Evolutionary conservation across 2,329 filamentous ascomycete genomes (phyloP).

Genomic region (Penicillium hordei): DNA sequence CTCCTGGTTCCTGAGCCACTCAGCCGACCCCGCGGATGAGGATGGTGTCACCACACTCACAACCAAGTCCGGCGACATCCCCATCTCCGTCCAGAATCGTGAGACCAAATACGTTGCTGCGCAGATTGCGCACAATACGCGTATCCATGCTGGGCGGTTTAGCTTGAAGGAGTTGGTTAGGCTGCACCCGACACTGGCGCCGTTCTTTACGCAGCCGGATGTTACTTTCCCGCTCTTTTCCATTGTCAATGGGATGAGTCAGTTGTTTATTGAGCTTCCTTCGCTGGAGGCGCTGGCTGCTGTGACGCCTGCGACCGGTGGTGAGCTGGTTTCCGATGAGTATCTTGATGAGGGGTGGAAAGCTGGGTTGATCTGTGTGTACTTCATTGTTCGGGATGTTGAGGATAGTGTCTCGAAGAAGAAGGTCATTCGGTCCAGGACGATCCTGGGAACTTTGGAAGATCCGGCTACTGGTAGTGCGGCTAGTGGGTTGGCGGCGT

Average conservation of each 20-base stretch:
- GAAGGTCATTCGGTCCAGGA: constrained; percentile 35
- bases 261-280: constrained; percentile 64
- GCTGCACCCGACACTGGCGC: constrained; percentile 29
- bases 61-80: constrained; percentile 60
- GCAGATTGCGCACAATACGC: constrained; percentile 39
- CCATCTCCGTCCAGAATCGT: constrained; percentile 36
- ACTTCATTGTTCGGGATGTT: constrained; percentile 39
- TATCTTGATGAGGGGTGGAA: constrained; percentile 39
- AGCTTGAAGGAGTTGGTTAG: constrained; percentile 25
- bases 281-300: constrained; percentile 58
- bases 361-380: constrained; percentile 30
- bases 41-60: constrained; percentile 40
- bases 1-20: constrained; percentile 43
- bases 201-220: constrained; percentile 17
- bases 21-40: constrained; percentile 18
- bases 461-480: constrained; percentile 55
- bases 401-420: constrained; percentile 60
- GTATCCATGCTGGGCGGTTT: constrained; percentile 33
- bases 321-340: constrained; percentile 23
- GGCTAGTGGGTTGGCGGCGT: constrained; percentile 57
- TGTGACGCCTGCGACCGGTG: constrained; percentile 25
- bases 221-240: constrained; percentile 35
- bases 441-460: constrained; percentile 30
- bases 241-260: constrained; percentile 49
- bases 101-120: constrained; percentile 27